Evolutionary conservation across 139 green algal genomes (phyloP).

Genomic region (Micractinium sp.): DNA sequence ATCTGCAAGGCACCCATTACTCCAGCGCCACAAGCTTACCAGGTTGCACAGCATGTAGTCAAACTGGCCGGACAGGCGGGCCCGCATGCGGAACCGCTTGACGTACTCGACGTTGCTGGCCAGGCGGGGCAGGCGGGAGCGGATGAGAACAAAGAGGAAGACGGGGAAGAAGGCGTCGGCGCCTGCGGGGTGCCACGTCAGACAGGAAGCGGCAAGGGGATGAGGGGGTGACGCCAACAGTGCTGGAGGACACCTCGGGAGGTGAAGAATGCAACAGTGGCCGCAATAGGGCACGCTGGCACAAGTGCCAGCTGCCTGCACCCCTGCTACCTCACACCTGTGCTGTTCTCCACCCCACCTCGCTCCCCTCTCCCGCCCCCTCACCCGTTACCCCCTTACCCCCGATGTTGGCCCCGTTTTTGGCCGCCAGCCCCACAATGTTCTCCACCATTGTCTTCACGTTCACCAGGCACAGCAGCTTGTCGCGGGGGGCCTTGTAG

Average conservation of each 20-base stretch:
- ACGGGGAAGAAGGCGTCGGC: conserved; percentile 96
- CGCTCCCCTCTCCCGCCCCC: background rate
- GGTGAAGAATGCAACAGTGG: background rate
- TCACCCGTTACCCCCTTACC: no score
- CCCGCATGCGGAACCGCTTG: conserved; percentile 64
- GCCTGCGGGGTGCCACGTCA: conserved; percentile 48
- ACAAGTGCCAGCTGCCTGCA: background rate
- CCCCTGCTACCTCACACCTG: background rate
- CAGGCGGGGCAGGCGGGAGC: conserved; percentile 72
- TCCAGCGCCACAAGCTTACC: background rate
- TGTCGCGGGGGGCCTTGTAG: conserved; percentile 95
- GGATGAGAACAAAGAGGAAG: conserved; percentile 90
- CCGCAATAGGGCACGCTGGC: background rate
- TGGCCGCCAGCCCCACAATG: conserved; percentile 31
- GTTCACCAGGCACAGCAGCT: conserved; percentile 96
- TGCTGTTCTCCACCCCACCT: background rate
- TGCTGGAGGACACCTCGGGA: background rate
- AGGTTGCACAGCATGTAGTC: conserved; percentile 56
- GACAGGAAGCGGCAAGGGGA: background rate
- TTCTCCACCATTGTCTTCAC: conserved; percentile 53
- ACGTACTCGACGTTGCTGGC: conserved; percentile 84
- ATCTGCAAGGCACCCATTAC: no score
- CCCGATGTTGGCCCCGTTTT: conserved; percentile 32
- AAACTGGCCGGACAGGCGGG: conserved; percentile 58
- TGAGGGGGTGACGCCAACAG: background rate